Evolutionary conservation across 257 asterid species (phyloP).

Genomic region (Penstemon davidsonii): DNA sequence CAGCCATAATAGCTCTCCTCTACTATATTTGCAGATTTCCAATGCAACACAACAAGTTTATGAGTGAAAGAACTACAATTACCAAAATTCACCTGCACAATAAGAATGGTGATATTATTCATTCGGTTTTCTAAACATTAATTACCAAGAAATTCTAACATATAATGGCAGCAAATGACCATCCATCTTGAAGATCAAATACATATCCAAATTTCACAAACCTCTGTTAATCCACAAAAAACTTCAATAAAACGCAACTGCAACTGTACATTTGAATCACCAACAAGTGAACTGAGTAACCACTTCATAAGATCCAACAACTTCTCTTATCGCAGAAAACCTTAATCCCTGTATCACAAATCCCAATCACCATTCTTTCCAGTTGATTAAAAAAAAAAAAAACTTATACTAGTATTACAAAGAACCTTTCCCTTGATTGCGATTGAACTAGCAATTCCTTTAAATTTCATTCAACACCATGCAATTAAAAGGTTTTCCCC

Average conservation of each 20-base stretch:
- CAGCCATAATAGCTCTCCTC: conserved; percentile 44
- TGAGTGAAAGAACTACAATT: conserved; percentile 22
- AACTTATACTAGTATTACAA: background rate
- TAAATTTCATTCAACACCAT: background rate
- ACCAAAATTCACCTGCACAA: conserved; percentile 43
- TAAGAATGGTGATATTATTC: background rate
- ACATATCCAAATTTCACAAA: conserved; percentile 10
- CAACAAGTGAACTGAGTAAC: conserved; percentile 31
- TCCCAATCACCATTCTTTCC: background rate
- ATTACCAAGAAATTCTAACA: background rate
- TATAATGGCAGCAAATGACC: background rate
- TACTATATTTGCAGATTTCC: conserved; percentile 25
- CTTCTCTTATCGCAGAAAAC: conserved; percentile 31
- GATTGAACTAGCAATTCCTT: background rate
- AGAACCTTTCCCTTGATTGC: background rate
- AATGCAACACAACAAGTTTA: conserved; percentile 29
- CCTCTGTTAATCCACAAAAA: conserved; percentile 31
- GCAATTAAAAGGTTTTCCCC: background rate
- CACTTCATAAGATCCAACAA: conserved; percentile 49
- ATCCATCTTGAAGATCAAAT: conserved; percentile 8
- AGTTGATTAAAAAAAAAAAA: background rate
- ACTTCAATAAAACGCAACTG: conserved; percentile 31
- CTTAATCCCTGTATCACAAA: conserved; percentile 34
- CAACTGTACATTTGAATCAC: conserved; percentile 41
- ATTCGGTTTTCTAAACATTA: background rate